Evolutionary conservation across 495 filamentous ascomycete species (phyloP), one percentile per base, ranked within the genome.

Genomic region (Halenospora varia): DNA sequence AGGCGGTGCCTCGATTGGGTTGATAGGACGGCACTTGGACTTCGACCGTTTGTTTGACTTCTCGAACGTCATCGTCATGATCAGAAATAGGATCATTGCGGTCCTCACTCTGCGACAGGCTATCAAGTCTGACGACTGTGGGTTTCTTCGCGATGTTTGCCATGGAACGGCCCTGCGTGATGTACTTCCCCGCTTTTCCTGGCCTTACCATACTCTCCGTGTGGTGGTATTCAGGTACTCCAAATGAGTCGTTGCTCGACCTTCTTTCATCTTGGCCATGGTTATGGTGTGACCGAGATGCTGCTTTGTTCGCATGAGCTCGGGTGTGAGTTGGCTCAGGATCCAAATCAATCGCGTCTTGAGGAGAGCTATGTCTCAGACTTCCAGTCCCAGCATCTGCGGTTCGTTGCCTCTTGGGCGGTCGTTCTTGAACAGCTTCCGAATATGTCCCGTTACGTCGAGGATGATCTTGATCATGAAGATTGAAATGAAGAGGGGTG

Each of bases 81-180:
- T 54, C 51, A 23, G 51, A 54, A 22, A 54, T 45, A 22, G 51
- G 51, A 45, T 54, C 51, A 25, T 22, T 22, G 2, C 8, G 3
- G 18, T 54, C 51, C 17, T 54, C 51, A 10, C 11, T 39, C 26
- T 8, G 10, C 10, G 22, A 45, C 8, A 45, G 42, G 18, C 42
- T 45, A 6, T n/a, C 18, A 17, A 9, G 42, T 20, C n/a, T 45
- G 42, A 20, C 6, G 13, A 15, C 42, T n/a, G n/a, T n/a, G n/a
- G n/a, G n/a, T n/a, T n/a, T n/a, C n/a, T n/a, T n/a, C n/a, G n/a
- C n/a, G n/a, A n/a, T n/a, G n/a, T n/a, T n/a, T n/a, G n/a, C n/a
- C n/a, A n/a, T n/a, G n/a, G n/a, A n/a, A n/a, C n/a, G n/a, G n/a
- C n/a, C n/a, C n/a, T n/a, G n/a, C n/a, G n/a, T n/a, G n/a, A n/a